Percentiles rank a stretch among this genome's conserved stretches.
These are phyloP conservation scores for Triticum dicoccoides DNA, from an alignment of 176 grass and related monocot species.

Conservation along the genomic window DNA sequence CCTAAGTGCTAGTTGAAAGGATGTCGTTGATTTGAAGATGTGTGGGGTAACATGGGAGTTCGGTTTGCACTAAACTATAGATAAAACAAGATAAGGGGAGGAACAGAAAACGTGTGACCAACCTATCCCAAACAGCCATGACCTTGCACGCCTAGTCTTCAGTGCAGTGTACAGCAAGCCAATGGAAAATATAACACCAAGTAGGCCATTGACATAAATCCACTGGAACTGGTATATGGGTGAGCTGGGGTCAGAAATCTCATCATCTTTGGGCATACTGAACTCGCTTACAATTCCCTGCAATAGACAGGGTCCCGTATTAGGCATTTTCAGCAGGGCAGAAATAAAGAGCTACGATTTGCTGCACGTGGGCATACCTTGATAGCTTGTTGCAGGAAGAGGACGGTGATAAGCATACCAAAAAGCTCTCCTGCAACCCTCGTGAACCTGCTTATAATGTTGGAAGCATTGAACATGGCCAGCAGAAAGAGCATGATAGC, in stretches of 20 bases:
- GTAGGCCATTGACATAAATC: conserved; percentile 80
- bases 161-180: conserved; percentile 70
- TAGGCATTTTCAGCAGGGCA: neutral
- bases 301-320: neutral
- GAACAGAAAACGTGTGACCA: conserved; percentile 10
- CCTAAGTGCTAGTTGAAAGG: neutral
- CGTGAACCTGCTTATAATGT: conserved; percentile 86
- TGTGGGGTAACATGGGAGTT: neutral
- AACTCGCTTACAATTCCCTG: conserved; percentile 87
- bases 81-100: neutral
- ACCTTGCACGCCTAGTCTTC: conserved; percentile 63
- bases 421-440: conserved; percentile 95
- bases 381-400: conserved; percentile 90
- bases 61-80: neutral
- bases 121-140: conserved; percentile 79
- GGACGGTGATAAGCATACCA: conserved; percentile 91
- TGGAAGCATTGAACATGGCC: conserved; percentile 81
- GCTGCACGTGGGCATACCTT: conserved; percentile 42
- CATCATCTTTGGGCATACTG: conserved; percentile 42
- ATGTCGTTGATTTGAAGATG: neutral
- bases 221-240: conserved; percentile 61
- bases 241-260: conserved; percentile 31
- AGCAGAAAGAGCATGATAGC: conserved; percentile 70
- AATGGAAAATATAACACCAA: conserved; percentile 74
- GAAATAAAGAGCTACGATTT: neutral